Conservation (phyloP, 495 filamentous ascomycete species). For the Mycothermus thermophilus region DNA sequence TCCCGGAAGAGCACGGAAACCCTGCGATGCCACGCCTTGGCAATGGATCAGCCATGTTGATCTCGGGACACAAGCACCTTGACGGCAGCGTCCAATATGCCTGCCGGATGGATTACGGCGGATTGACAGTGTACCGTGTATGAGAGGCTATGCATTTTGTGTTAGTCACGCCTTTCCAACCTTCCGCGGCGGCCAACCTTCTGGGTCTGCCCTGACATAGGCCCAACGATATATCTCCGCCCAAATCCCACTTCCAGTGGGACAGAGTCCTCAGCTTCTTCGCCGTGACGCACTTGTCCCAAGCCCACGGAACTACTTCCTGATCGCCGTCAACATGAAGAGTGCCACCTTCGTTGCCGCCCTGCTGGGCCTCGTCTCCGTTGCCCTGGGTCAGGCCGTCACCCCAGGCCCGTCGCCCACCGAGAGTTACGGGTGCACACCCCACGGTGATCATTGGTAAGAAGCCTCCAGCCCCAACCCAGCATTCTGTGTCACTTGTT, state of each 20-base stretch:
- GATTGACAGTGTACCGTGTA: no score
- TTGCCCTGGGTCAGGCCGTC: slow-evolving; percentile 11
- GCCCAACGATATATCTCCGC: no score
- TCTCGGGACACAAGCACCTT: no score
- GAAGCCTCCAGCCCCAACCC: neutral
- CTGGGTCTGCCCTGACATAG: neutral
- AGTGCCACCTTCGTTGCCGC: slow-evolving; percentile 4
- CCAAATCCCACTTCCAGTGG: no score
- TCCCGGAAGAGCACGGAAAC: no score
- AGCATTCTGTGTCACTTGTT: neutral
- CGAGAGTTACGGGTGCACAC: slow-evolving; percentile 21
- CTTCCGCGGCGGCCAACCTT: neutral
- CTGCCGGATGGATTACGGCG: no score
- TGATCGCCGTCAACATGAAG: slow-evolving; percentile 13
- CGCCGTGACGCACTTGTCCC: neutral
- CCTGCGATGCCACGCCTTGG: no score
- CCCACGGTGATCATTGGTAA: slow-evolving; percentile 29
- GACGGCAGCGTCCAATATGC: no score
- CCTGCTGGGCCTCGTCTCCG: slow-evolving; percentile 11
- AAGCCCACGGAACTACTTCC: neutral
- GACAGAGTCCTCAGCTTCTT: no score
- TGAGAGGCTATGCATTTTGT: no score
- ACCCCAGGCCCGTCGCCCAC: slow-evolving; percentile 23
- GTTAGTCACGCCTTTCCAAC: neutral
- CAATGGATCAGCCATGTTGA: no score